Base-by-base conservation (phyloP, 441 rosid species). In the Erodium texanum region DNA sequence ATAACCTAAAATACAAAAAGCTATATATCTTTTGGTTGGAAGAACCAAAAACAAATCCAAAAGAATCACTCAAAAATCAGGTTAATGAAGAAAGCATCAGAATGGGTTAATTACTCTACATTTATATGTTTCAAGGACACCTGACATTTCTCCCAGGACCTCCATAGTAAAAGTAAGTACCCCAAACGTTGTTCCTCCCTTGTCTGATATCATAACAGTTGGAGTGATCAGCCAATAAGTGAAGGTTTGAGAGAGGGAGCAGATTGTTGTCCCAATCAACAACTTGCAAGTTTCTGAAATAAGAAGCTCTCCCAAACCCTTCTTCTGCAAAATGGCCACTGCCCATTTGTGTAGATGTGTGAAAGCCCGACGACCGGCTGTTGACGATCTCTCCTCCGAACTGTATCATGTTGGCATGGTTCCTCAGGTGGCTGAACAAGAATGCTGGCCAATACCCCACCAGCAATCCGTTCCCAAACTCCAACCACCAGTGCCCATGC, bases 401-500 rank as follows among this genome's bases (percentile, higher is more conserved):
- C 64, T 87, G 93, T 24, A 87, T 73, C 93, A 87, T 85, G 79
- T 76, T 83, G 15, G 93, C 90, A 70, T 87, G 93, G 81, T 76
- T 82, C 72, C 89, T 82, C 61, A 87, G 65, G 73, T 87, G 93
- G 45, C 84, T 87, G 69, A 87, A 87, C 80, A 87, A 74, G 69
- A 79, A 74, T 15, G 74, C 81, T 12, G 93, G 93, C 93, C 93
- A 87, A 38, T 87, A 87, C 27, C 93, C 93, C 8, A 87, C 87
- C 12, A 87, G 80, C 36, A 85, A 70, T n/a, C 90, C 82, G 12
- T 85, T 76, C 24, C 93, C 93, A 48, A 84, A 79, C 43, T 87
- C 81, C 34, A 87, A 79, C 93, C 93, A 87, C 93, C 93, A 87
- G 66, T 87, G 85, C 19, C 93, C 93, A 63, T 85, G 93, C 76